Conservation (phyloP, 2,329 filamentous ascomycete genomes). For the Cercospora zeina region DNA sequence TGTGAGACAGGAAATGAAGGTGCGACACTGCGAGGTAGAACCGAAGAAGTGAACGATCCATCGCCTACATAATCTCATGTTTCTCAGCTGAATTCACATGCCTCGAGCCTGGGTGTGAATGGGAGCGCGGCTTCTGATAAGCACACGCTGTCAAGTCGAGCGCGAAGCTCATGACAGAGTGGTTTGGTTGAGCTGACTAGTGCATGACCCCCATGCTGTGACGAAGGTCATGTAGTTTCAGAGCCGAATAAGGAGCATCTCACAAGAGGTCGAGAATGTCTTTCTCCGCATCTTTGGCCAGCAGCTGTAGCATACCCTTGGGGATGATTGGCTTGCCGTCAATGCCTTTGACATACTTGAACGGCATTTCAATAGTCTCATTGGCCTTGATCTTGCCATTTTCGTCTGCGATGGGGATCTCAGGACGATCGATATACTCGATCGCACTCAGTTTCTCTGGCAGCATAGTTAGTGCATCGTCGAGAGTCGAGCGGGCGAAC, state of each 20-base stretch:
- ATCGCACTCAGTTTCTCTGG: slow-evolving; percentile 76
- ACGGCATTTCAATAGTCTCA: slow-evolving; percentile 96
- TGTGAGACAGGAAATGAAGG: background rate
- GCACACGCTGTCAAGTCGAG: background rate
- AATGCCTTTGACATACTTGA: slow-evolving; percentile 81
- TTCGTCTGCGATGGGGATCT: slow-evolving; percentile 76
- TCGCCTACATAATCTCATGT: background rate
- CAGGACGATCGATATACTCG: slow-evolving; percentile 81
- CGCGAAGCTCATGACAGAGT: background rate
- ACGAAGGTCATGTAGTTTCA: background rate
- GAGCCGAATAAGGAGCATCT: background rate
- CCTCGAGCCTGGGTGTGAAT: background rate
- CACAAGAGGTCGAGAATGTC: slow-evolving; percentile 81
- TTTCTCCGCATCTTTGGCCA: slow-evolving; percentile 92
- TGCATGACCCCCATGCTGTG: background rate
- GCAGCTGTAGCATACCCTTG: slow-evolving; percentile 91
- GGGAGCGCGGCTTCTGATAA: background rate
- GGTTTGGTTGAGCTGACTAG: background rate
- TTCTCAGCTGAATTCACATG: background rate
- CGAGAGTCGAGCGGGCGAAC: slow-evolving; percentile 12
- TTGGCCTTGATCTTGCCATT: slow-evolving; percentile 49
- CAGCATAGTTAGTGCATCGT: slow-evolving; percentile 11
- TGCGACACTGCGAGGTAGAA: background rate
- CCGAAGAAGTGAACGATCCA: background rate
- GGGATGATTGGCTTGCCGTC: slow-evolving; percentile 83